Evolutionary conservation across 805 yeast genomes (phyloP).

Genomic region (Candida krabiensis): DNA sequence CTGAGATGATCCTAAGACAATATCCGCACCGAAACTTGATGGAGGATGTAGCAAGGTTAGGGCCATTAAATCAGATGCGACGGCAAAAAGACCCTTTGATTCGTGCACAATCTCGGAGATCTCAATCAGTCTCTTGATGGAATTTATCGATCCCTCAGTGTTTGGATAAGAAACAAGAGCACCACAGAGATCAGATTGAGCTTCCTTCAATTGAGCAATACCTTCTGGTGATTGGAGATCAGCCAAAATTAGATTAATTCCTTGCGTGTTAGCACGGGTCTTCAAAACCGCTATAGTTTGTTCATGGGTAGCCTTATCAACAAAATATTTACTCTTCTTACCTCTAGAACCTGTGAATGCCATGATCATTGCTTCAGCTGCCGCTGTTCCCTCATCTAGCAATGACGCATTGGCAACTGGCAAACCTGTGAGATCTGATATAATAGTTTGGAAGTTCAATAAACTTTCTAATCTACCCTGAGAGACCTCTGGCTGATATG

Average conservation of each 20-base stretch:
- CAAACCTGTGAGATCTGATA: conserved; percentile 88
- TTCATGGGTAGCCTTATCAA: conserved; percentile 75
- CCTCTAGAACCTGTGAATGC: conserved; percentile 66
- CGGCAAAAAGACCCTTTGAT: conserved; percentile 72
- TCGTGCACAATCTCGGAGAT: conserved; percentile 68
- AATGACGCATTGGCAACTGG: conserved; percentile 94
- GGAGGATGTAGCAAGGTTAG: conserved; percentile 86
- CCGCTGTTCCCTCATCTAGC: conserved; percentile 96
- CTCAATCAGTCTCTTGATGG: conserved; percentile 46
- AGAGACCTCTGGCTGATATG: conserved; percentile 97
- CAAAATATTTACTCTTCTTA: conserved; percentile 66
- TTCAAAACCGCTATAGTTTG: conserved; percentile 81
- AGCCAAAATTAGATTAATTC: conserved; percentile 59
- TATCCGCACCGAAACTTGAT: conserved; percentile 82
- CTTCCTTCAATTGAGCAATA: conserved; percentile 33
- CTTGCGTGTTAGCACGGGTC: conserved; percentile 76
- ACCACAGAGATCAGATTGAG: conserved; percentile 59
- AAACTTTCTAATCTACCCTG: conserved; percentile 94
- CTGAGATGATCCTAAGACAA: conserved; percentile 90
- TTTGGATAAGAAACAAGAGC: conserved; percentile 88
- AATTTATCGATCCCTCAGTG: conserved; percentile 70
- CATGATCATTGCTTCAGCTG: conserved; percentile 94
- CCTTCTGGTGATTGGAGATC: conserved; percentile 50
- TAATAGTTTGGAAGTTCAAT: conserved; percentile 89
- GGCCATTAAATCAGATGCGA: conserved; percentile 92